These are phyloP conservation scores for Camelina neglecta DNA, from an alignment of 345 rosid species.

Conservation along the genomic window DNA sequence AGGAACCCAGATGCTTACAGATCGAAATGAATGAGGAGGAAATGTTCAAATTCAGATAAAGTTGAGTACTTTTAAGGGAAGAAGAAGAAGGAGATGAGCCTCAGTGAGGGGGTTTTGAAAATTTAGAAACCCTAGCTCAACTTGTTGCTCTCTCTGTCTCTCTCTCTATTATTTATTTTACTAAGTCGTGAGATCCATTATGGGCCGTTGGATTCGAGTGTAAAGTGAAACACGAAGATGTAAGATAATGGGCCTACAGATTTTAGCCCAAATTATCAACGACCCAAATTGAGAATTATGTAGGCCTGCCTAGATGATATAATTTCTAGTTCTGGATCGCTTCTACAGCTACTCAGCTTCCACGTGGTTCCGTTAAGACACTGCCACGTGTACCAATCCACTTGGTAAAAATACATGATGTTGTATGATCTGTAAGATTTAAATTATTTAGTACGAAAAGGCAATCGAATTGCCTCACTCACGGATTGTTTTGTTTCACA, in stretches of 20 bases:
- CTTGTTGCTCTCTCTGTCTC: neutral
- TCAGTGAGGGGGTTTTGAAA: neutral
- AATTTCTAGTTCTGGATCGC: too few relatives aligned
- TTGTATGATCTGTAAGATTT: conserved; percentile 22
- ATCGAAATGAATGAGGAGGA: neutral
- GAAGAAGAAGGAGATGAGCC: conserved; percentile 1
- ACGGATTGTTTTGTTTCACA: conserved; percentile 23
- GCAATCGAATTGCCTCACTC: conserved; percentile 34
- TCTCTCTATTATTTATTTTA: neutral
- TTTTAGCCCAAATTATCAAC: neutral
- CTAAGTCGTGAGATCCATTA: neutral
- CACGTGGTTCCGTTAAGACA: neutral
- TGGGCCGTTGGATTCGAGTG: conserved; percentile 4
- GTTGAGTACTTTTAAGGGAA: neutral
- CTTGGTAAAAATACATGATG: conserved; percentile 30
- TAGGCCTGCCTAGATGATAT: too few relatives aligned
- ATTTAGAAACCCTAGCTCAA: conserved; percentile 6
- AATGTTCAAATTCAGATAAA: neutral
- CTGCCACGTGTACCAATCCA: conserved; percentile 8
- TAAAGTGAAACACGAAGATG: neutral
- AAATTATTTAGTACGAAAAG: conserved; percentile 36
- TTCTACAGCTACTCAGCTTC: neutral
- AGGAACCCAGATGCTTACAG: neutral
- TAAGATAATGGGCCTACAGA: neutral
- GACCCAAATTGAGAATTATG: neutral